Evolutionary conservation across 75 land plant species (phyloP).

Genomic region (Pinus tabuliformis): DNA sequence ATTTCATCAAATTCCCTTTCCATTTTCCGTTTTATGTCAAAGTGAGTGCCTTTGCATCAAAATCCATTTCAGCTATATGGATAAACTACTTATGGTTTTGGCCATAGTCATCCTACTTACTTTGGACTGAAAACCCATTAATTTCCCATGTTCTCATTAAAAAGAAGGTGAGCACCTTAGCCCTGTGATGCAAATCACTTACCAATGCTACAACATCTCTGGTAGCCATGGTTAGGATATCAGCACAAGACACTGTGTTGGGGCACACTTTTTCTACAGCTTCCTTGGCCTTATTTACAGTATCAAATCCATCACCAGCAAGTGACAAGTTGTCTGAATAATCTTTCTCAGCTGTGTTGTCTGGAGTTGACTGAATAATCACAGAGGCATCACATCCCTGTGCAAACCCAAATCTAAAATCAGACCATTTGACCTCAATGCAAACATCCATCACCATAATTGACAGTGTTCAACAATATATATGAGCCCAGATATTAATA

Average conservation of each 20-base stretch:
- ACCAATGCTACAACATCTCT: conserved; percentile 30
- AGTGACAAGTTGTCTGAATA: conserved; percentile 63
- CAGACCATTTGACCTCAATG: background rate
- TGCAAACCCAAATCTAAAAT: background rate
- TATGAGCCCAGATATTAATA: background rate
- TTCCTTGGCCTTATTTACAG: conserved; percentile 76
- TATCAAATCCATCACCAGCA: conserved; percentile 91
- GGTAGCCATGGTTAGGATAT: conserved; percentile 27
- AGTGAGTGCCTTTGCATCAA: no score
- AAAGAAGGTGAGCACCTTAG: no score
- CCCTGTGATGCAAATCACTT: background rate
- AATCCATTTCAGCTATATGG: no score
- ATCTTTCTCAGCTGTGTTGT: conserved; percentile 75
- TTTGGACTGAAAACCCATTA: no score
- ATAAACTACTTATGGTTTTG: no score
- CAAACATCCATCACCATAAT: background rate
- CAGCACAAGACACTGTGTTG: conserved; percentile 32
- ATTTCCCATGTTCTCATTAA: no score
- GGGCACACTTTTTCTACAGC: conserved; percentile 56
- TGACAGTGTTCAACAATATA: background rate
- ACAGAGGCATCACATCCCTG: conserved; percentile 83
- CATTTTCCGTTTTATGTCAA: no score
- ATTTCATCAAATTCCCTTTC: no score
- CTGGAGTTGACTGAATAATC: conserved; percentile 37
- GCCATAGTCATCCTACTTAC: no score